A percentile compares a stretch with the other conserved stretches of the same genome.
Conservation (phyloP, 305 asterid species). For the Plantago rigida region DNA sequence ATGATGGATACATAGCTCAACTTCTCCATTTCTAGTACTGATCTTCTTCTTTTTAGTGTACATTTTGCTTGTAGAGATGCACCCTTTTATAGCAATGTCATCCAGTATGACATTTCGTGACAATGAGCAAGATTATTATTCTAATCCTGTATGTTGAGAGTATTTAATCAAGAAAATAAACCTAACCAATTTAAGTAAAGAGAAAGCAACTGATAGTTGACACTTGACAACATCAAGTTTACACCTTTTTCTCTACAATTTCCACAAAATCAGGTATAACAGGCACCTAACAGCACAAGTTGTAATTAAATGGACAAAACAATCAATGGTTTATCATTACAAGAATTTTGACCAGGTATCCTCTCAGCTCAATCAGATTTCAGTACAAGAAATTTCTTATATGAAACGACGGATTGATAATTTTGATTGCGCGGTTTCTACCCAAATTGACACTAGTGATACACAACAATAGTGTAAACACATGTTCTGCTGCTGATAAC, state of each 20-base stretch:
- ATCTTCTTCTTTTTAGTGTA: conserved; percentile 4
- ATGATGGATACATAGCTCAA: not conserved
- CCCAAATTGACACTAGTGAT: too few relatives aligned
- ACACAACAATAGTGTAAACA: too few relatives aligned
- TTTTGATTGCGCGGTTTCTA: too few relatives aligned
- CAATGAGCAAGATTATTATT: not conserved
- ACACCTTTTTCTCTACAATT: not conserved
- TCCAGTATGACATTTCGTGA: not conserved
- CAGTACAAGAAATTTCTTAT: too few relatives aligned
- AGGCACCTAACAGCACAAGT: conserved; percentile 8
- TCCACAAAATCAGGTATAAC: not conserved
- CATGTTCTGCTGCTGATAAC: too few relatives aligned
- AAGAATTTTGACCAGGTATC: too few relatives aligned
- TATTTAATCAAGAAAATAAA: not conserved
- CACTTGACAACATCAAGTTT: conserved; percentile 1
- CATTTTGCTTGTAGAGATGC: conserved; percentile 3
- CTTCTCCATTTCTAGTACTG: not conserved
- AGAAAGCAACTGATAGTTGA: not conserved
- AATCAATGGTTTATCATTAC: not conserved
- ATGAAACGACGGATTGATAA: too few relatives aligned
- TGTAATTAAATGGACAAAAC: not conserved
- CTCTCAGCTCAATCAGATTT: too few relatives aligned
- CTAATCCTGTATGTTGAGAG: conserved; percentile 1
- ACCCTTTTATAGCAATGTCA: conserved; percentile 12
- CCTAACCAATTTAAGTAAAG: conserved; percentile 2